Evolutionary conservation across 2,329 filamentous ascomycete species (phyloP).

Genomic region (Aspergillus neoniger): DNA sequence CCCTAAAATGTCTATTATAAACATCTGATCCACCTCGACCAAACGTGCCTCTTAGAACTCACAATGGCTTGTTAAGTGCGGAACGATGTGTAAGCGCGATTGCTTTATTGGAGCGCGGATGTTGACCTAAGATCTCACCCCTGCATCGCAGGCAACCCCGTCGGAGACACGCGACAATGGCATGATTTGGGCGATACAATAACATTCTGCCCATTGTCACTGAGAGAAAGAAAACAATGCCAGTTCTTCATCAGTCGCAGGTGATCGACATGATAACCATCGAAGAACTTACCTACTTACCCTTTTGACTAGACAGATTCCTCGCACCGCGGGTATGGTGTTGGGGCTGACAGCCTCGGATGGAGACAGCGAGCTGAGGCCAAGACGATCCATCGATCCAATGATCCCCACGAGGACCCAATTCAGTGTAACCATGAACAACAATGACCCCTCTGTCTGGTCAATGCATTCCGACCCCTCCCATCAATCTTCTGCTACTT

Average conservation of each 20-base stretch:
- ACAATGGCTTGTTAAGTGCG: not conserved
- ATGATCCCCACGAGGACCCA: too few relatives aligned
- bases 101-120: not conserved
- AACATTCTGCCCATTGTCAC: not conserved
- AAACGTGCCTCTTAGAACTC: too few relatives aligned
- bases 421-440: not conserved
- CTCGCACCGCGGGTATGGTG: too few relatives aligned
- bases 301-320: too few relatives aligned
- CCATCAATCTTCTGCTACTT: not conserved
- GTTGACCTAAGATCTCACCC: not conserved
- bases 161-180: not conserved
- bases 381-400: too few relatives aligned
- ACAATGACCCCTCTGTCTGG: not conserved
- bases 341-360: too few relatives aligned
- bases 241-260: not conserved
- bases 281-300: accelerated
- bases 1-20: too few relatives aligned
- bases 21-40: too few relatives aligned
- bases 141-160: not conserved
- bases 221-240: not conserved
- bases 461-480: not conserved
- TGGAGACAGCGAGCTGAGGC: too few relatives aligned
- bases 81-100: not conserved
- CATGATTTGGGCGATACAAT: not conserved
- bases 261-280: too few relatives aligned